Evolutionary conservation across 352 stramenopile species (phyloP).

Genomic region (Phytophthora foliorum): DNA sequence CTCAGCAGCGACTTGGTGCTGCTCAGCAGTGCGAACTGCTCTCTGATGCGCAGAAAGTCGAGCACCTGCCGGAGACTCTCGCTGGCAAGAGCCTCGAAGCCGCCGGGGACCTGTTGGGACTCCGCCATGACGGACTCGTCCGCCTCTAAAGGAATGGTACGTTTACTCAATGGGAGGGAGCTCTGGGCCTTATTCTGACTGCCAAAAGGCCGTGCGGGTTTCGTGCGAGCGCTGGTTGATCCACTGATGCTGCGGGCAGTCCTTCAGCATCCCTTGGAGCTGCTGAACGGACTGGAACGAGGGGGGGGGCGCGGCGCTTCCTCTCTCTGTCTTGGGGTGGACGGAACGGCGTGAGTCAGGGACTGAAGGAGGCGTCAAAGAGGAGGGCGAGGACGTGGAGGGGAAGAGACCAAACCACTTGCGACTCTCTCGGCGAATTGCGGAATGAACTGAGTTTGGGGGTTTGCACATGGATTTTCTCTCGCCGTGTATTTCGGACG

Average conservation of each 20-base stretch:
- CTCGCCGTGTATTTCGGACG: neutral
- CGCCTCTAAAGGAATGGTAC: constrained; percentile 1
- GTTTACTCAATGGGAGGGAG: constrained; percentile 14
- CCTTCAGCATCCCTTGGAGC: constrained; percentile 80
- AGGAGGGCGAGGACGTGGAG: neutral
- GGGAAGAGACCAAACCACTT: neutral
- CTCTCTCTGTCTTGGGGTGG: too few relatives aligned
- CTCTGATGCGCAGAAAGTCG: constrained; percentile 59
- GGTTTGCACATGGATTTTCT: constrained; percentile 16
- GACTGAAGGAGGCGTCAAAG: constrained; percentile 3
- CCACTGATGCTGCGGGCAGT: constrained; percentile 93
- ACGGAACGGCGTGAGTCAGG: neutral
- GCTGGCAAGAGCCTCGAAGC: constrained; percentile 39
- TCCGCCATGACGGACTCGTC: constrained; percentile 17
- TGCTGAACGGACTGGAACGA: constrained; percentile 26
- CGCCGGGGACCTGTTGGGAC: neutral
- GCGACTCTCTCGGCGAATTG: constrained; percentile 24
- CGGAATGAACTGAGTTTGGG: constrained; percentile 22
- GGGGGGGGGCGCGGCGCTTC: neutral
- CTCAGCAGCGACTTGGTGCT: constrained; percentile 46
- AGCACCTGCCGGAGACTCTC: constrained; percentile 71
- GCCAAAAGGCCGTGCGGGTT: constrained; percentile 79
- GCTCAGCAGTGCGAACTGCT: constrained; percentile 70
- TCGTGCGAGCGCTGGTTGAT: constrained; percentile 91
- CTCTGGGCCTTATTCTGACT: constrained; percentile 53